These are phyloP conservation scores for Gamsiella multidivaricata DNA, from an alignment of 192 early-diverging fungal species.

Conservation along the genomic window DNA sequence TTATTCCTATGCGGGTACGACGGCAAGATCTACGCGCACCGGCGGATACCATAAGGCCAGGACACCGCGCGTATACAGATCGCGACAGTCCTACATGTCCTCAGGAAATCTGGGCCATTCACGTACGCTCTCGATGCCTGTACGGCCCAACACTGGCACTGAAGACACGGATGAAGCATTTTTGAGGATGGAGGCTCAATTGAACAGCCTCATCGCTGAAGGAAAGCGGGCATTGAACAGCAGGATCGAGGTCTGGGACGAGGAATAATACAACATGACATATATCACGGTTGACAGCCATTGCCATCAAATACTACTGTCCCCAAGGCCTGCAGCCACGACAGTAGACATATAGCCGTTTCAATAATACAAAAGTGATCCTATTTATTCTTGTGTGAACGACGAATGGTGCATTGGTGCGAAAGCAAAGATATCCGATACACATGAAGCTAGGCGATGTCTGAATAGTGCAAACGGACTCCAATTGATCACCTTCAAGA, in stretches of 20 bases:
- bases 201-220: slow-evolving; percentile 47
- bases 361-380: too few species aligned
- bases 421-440: too few species aligned
- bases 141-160: slow-evolving; percentile 36
- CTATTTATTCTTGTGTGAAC: too few species aligned
- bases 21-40: not conserved
- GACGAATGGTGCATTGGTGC: too few species aligned
- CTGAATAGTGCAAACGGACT: too few species aligned
- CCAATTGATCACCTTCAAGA: too few species aligned
- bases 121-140: slow-evolving; percentile 31
- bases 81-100: slow-evolving; percentile 20
- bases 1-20: not conserved
- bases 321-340: too few species aligned
- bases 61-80: slow-evolving; percentile 12
- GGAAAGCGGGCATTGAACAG: slow-evolving; percentile 48
- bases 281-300: not conserved
- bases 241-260: slow-evolving; percentile 46
- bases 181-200: slow-evolving; percentile 52
- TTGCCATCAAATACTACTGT: too few species aligned
- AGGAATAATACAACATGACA: slow-evolving; percentile 11
- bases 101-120: slow-evolving; percentile 10
- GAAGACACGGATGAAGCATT: slow-evolving; percentile 48
- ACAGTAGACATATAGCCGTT: too few species aligned
- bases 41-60: slow-evolving; percentile 21
- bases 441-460: too few species aligned